phyloP scores from a whole-genome alignment of 2,329 filamentous ascomycete genomes.

The Colletotrichum nymphaeae region DNA sequence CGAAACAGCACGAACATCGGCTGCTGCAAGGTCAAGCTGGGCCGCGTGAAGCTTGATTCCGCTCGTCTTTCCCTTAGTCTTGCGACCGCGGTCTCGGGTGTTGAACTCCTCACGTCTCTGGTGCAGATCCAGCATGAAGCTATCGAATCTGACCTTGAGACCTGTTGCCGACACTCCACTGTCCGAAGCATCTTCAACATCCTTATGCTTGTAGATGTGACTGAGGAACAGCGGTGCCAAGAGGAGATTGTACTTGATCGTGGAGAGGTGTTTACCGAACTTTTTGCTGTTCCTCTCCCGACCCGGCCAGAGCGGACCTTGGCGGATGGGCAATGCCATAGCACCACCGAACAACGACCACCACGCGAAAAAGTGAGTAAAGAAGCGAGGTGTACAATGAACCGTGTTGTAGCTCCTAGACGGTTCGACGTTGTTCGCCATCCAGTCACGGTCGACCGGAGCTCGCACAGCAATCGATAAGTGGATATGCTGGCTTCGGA shows the following conservation, averaged over 20 bases:
- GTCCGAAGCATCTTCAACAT: slow-evolving; percentile 85
- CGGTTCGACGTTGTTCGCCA: slow-evolving; percentile 76
- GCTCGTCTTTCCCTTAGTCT: slow-evolving; percentile 83
- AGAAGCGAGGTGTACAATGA: slow-evolving; percentile 93
- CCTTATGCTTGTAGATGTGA: slow-evolving; percentile 99
- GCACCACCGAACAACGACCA: slow-evolving; percentile 96
- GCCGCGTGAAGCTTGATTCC: slow-evolving; percentile 97
- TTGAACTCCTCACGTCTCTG: slow-evolving; percentile 93
- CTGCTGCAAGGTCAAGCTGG: slow-evolving; percentile 90
- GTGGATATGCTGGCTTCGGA: slow-evolving; percentile 96
- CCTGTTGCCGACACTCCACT: slow-evolving; percentile 88
- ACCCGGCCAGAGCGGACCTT: slow-evolving; percentile 90
- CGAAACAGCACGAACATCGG: slow-evolving; percentile 92
- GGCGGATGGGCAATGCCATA: slow-evolving; percentile 93
- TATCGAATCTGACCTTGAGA: slow-evolving; percentile 95
- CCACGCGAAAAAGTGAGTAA: slow-evolving; percentile 98
- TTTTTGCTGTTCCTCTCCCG: slow-evolving; percentile 98
- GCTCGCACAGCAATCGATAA: slow-evolving; percentile 92
- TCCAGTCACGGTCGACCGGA: slow-evolving; percentile 88
- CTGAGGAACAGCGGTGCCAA: slow-evolving; percentile 94
- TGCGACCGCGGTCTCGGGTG: slow-evolving; percentile 80
- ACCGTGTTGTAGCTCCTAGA: slow-evolving; percentile 96
- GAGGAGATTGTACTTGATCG: slow-evolving; percentile 96
- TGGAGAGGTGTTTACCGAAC: slow-evolving; percentile 96
- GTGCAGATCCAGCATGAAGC: slow-evolving; percentile 96